These are phyloP conservation scores for Podosphaera aphanis DNA, from an alignment of 2,329 filamentous ascomycete genomes.

Conservation along the genomic window DNA sequence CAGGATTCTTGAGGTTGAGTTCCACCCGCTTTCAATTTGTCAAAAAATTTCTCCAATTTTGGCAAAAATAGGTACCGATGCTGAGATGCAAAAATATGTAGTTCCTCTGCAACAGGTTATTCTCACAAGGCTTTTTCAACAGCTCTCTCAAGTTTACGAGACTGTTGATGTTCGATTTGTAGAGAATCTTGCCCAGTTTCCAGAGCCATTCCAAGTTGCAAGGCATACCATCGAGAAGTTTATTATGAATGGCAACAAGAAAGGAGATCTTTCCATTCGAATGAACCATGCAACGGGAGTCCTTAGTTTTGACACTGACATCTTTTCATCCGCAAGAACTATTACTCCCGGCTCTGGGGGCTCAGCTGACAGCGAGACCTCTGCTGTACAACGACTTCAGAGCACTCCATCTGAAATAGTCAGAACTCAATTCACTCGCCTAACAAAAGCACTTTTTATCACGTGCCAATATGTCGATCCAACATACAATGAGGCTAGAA, in stretches of 20 bases:
- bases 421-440: slow-evolving; percentile 73
- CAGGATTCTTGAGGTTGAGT: slow-evolving; percentile 97
- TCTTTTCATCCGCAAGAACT: slow-evolving; percentile 92
- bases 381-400: slow-evolving; percentile 80
- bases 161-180: slow-evolving; percentile 90
- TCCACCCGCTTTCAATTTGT: slow-evolving; percentile 96
- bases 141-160: slow-evolving; percentile 96
- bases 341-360: slow-evolving; percentile 65
- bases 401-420: slow-evolving; percentile 96
- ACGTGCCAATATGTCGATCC: slow-evolving; percentile 94
- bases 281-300: slow-evolving; percentile 90
- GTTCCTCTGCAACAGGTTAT: slow-evolving; percentile 94
- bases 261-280: slow-evolving; percentile 87
- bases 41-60: slow-evolving; percentile 96
- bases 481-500: slow-evolving; percentile 58
- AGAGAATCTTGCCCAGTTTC: slow-evolving; percentile 81
- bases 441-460: slow-evolving; percentile 75
- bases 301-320: slow-evolving; percentile 90
- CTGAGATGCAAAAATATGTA: slow-evolving; percentile 95
- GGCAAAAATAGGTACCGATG: slow-evolving; percentile 72
- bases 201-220: slow-evolving; percentile 82
- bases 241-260: slow-evolving; percentile 99
- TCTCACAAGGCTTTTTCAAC: slow-evolving; percentile 91
- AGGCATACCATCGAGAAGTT: slow-evolving; percentile 93
- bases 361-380: slow-evolving; percentile 65